A percentile compares a stretch with the other conserved stretches of the same genome.
Evolutionary conservation across 225 moss, liverwort and hornwort genomes (phyloP).

Genomic region (Anthoceros angustus): DNA sequence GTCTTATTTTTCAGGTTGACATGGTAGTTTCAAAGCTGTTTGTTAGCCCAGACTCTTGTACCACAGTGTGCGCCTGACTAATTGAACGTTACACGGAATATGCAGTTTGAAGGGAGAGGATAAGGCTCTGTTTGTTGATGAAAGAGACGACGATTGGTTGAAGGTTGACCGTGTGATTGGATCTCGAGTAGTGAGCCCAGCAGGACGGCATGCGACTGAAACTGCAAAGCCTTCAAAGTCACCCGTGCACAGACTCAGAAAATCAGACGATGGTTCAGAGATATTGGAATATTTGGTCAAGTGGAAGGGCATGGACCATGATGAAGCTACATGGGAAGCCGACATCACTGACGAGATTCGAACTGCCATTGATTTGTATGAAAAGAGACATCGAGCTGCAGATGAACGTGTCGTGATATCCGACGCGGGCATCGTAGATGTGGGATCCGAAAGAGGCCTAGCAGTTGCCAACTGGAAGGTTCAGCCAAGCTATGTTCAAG

Average conservation of each 20-base stretch:
- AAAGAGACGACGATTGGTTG: conserved; percentile 63
- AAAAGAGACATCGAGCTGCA: conserved; percentile 35
- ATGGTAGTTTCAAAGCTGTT: background rate
- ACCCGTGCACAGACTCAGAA: conserved; percentile 12
- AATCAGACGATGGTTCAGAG: conserved; percentile 15
- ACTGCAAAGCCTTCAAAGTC: conserved; percentile 13
- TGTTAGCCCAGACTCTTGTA: background rate
- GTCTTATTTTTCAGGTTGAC: conserved; percentile 13
- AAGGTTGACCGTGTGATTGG: conserved; percentile 57
- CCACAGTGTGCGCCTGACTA: background rate
- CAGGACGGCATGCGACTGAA: conserved; percentile 12
- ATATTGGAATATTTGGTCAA: conserved; percentile 54
- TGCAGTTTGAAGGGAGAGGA: conserved; percentile 25
- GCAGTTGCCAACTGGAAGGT: conserved; percentile 24
- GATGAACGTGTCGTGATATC: conserved; percentile 7
- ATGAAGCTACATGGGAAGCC: conserved; percentile 61
- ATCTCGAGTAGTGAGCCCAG: conserved; percentile 16
- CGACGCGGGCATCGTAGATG: background rate
- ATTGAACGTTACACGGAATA: background rate
- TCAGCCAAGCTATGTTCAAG: conserved; percentile 48
- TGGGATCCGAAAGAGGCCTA: background rate
- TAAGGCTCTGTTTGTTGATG: conserved; percentile 33
- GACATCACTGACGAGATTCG: conserved; percentile 35
- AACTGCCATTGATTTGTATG: conserved; percentile 34
- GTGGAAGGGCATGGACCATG: conserved; percentile 61